phyloP scores from a whole-genome alignment of 2,329 filamentous ascomycete genomes.

The Monilinia polystroma region DNA sequence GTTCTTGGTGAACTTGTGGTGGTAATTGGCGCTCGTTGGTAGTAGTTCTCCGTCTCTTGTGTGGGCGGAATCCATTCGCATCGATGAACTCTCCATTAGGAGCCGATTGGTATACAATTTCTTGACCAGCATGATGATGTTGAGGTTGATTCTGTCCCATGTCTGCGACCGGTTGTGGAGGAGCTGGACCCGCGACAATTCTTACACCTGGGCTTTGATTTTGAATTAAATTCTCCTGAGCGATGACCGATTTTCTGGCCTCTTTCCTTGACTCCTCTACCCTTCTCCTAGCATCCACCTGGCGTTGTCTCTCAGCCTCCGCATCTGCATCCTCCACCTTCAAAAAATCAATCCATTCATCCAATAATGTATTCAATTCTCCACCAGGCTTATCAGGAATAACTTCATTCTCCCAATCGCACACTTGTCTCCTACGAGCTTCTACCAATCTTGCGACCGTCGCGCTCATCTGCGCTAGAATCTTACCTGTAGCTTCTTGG shows the following conservation, averaged over 20 bases:
- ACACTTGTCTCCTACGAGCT: slow-evolving; percentile 36
- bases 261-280: slow-evolving; percentile 40
- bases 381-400: slow-evolving; percentile 38
- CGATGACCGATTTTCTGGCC: slow-evolving; percentile 38
- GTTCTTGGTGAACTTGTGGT: slow-evolving; percentile 34
- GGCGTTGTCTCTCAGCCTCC: slow-evolving; percentile 40
- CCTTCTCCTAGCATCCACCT: slow-evolving; percentile 38
- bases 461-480: slow-evolving; percentile 41
- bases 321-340: slow-evolving; percentile 39
- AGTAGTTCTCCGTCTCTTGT: slow-evolving; percentile 37
- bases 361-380: slow-evolving; percentile 38
- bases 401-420: slow-evolving; percentile 40
- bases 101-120: slow-evolving; percentile 31
- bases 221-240: slow-evolving; percentile 32
- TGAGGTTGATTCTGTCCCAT: slow-evolving; percentile 28
- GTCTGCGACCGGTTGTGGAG: slow-evolving; percentile 25
- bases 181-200: slow-evolving; percentile 27
- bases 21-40: slow-evolving; percentile 34
- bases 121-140: slow-evolving; percentile 20
- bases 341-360: slow-evolving; percentile 40
- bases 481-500: slow-evolving; percentile 38
- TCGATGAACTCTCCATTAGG: slow-evolving; percentile 25
- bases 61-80: slow-evolving; percentile 36
- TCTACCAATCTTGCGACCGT: slow-evolving; percentile 40
- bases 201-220: slow-evolving; percentile 29